Conservation (phyloP, 73 alveolate species). For the Paramecium sonneborni region DNA sequence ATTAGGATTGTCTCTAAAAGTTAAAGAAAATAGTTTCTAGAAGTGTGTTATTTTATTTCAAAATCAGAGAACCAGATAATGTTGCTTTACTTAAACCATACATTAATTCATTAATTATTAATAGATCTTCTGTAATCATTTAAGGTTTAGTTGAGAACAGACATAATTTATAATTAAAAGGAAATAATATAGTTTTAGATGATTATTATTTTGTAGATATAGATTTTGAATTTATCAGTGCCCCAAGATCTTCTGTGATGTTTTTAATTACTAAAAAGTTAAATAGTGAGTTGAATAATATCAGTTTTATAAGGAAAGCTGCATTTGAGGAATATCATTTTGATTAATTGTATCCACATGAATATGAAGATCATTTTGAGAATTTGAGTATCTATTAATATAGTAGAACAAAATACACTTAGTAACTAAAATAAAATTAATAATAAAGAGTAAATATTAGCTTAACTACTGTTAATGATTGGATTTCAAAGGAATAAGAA, state of each 20-base stretch:
- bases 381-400: background rate
- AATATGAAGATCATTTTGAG: conserved; percentile 5
- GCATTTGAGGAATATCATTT: background rate
- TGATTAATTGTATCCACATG: background rate
- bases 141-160: conserved; percentile 19
- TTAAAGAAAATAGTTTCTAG: background rate
- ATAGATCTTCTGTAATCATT: background rate
- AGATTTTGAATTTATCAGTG: conserved; percentile 29
- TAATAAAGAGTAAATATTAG: background rate
- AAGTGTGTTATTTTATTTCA: background rate
- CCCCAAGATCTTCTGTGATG: background rate
- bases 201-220: conserved; percentile 33
- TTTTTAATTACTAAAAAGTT: background rate
- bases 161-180: background rate
- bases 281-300: background rate
- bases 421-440: background rate
- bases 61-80: background rate
- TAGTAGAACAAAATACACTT: background rate
- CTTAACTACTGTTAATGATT: background rate
- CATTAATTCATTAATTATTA: background rate
- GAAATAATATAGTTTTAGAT: background rate
- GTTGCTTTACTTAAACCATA: background rate
- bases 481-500: background rate
- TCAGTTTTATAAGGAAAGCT: background rate
- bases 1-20: background rate